A percentile compares a stretch with the other conserved stretches of the same genome.
Conservation (phyloP, 169 alveolate genomes). For the Pseudocohnilembus persalinus region DNA sequence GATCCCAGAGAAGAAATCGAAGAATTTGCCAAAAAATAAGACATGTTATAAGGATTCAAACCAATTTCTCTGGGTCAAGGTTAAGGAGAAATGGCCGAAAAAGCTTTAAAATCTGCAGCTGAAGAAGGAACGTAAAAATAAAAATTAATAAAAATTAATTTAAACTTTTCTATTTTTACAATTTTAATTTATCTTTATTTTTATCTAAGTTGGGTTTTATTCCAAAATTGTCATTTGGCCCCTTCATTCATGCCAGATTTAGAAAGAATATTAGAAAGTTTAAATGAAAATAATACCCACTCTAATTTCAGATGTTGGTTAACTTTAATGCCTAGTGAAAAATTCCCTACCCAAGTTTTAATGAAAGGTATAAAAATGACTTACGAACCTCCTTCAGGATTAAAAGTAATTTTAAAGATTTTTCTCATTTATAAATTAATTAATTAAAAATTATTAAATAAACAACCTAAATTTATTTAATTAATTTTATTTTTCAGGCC, state of each 20-base stretch:
- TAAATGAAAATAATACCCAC: conserved; percentile 52
- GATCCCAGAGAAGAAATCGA: conserved; percentile 84
- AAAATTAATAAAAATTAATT: too few relatives aligned
- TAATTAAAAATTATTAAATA: too few relatives aligned
- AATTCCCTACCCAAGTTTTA: conserved; percentile 84
- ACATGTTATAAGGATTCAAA: conserved; percentile 63
- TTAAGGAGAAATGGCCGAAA: conserved; percentile 77
- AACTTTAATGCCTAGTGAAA: conserved; percentile 89
- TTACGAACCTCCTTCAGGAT: conserved; percentile 95
- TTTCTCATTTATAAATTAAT: conserved; percentile 49
- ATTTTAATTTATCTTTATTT: background rate
- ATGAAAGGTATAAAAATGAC: conserved; percentile 93
- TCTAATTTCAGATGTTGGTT: conserved; percentile 91
- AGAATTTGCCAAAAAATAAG: conserved; percentile 69
- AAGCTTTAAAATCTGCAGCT: conserved; percentile 74
- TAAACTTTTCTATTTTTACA: background rate
- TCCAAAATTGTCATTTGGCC: conserved; percentile 84
- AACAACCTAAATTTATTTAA: too few relatives aligned
- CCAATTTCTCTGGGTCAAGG: conserved; percentile 86
- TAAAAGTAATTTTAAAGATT: conserved; percentile 80
- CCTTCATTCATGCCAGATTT: conserved; percentile 86
- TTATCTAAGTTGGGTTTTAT: conserved; percentile 74
- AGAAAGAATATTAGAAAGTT: conserved; percentile 81
- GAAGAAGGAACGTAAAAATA: conserved; percentile 64
- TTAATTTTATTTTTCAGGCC: background rate